A percentile compares a stretch with the other conserved stretches of the same genome.
phyloP scores from a whole-genome alignment of 139 green algal genomes.

The Chloropicon primus region DNA sequence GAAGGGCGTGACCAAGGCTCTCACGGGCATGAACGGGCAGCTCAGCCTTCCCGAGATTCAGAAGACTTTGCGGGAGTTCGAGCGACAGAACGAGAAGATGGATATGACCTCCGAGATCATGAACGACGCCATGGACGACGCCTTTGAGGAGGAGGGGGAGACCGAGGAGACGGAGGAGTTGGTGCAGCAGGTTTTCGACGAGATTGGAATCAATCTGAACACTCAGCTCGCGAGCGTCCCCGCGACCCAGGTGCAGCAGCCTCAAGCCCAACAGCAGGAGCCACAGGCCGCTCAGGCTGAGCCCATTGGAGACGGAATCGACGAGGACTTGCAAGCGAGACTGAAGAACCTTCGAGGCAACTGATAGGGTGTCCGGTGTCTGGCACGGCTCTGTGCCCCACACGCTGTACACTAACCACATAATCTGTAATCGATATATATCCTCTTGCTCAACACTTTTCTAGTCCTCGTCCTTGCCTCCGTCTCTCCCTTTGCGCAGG shows the following conservation, averaged over 20 bases:
- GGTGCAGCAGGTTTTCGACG: slow-evolving; percentile 78
- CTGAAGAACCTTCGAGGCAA: slow-evolving; percentile 51
- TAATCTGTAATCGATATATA: too few relatives aligned
- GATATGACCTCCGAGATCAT: slow-evolving; percentile 96
- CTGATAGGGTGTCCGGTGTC: too few relatives aligned
- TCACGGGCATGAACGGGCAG: slow-evolving; percentile 88
- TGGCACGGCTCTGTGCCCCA: too few relatives aligned
- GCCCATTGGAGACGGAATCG: slow-evolving; percentile 25
- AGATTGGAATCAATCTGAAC: slow-evolving; percentile 66
- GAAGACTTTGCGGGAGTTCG: slow-evolving; percentile 92
- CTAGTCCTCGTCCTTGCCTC: too few relatives aligned
- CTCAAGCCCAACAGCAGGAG: background rate
- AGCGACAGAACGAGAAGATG: slow-evolving; percentile 94
- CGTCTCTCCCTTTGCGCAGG: too few relatives aligned
- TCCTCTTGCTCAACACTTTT: too few relatives aligned
- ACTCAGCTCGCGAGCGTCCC: slow-evolving; percentile 24
- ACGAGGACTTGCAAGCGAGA: slow-evolving; percentile 68
- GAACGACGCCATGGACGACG: slow-evolving; percentile 87
- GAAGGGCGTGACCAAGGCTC: slow-evolving; percentile 86
- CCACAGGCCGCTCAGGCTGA: slow-evolving; percentile 10
- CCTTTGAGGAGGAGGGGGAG: slow-evolving; percentile 78
- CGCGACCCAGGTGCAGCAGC: slow-evolving; percentile 6
- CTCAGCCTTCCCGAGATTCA: slow-evolving; percentile 75
- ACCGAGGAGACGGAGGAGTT: slow-evolving; percentile 92
- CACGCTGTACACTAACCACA: too few relatives aligned